A percentile compares a stretch with the other conserved stretches of the same genome.
These are phyloP conservation scores for sorghum (Sorghum bicolor) DNA, from an alignment of 176 grass and related monocot genomes.

Conservation along the genomic window DNA sequence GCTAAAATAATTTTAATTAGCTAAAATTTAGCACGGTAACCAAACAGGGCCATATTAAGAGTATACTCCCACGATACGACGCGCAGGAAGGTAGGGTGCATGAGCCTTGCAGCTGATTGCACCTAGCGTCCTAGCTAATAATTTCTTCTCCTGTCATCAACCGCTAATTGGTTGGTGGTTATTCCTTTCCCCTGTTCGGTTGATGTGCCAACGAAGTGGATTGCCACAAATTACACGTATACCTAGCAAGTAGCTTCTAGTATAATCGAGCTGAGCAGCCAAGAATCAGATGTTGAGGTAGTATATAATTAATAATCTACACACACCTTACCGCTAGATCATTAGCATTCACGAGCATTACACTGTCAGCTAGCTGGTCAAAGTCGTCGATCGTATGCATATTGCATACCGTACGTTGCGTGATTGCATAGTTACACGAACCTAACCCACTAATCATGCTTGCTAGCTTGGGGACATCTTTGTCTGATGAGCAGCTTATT, in stretches of 20 bases:
- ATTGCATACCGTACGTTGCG: neutral
- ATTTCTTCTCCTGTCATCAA: neutral
- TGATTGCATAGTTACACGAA: conserved; percentile 38
- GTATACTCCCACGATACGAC: no score
- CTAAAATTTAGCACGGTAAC: no score
- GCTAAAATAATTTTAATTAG: no score
- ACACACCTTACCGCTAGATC: neutral
- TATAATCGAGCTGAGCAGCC: neutral
- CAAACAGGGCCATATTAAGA: no score
- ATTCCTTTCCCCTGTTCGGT: neutral
- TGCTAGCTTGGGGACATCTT: neutral
- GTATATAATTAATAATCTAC: neutral
- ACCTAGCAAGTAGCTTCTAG: neutral
- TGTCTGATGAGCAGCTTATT: conserved; percentile 7
- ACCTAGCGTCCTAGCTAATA: neutral
- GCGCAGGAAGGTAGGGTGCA: neutral
- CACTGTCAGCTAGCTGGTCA: conserved; percentile 20
- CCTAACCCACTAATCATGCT: conserved; percentile 34
- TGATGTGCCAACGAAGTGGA: conserved; percentile 13
- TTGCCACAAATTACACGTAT: neutral
- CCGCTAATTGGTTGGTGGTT: conserved; percentile 7
- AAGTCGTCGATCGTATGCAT: conserved; percentile 21
- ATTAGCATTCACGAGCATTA: neutral
- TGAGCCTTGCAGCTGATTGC: no score
- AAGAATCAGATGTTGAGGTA: neutral